Evolutionary conservation across 306 rosid genomes (phyloP), one percentile per base, ranked within the genome.

Genomic region (Potentilla sterilis): DNA sequence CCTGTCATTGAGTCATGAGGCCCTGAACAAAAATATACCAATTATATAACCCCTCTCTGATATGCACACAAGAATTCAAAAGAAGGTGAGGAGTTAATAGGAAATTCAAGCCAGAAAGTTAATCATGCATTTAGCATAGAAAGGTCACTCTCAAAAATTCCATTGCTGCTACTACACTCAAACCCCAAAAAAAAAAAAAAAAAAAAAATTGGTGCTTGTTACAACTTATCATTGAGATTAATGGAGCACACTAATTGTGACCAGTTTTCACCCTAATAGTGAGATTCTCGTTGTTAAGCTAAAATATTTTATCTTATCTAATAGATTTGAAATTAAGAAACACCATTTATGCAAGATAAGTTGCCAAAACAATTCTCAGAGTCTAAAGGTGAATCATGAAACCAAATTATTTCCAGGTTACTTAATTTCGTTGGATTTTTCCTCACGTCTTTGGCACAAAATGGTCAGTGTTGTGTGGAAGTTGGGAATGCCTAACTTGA

Each of bases 1-100:
- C 94, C 88, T 87, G 93, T 87, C 92, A 78, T 78, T 77, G 88
- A 84, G 85, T 81, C 87, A 75, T 77, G 83, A 82, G 75, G 77
- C 63, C 72, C 69, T 77, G 81, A 85, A 74, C 75, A 74, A 87
- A 87, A 63, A 34, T 32, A 62, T 63, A 35, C 68, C 28, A 80
- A 70, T 79, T 87, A 80, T 75, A 83, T 46, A 81, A 34, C 67
- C 40, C 54, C 66, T 66, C 66, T 66, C 48, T 35, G 49, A 55
- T 57, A 76, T 72, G 67, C 63, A 63, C 69, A 78, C 70, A 82
- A 72, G 75, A 48, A 67, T 62, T 47, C 77, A 65, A 65, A 43
- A 63, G 76, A 54, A 54, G 13, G 38, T 71, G 22, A 55, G 87
- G 92, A 80, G 65, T 87, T 78, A 80, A 79, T 59, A 44, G 91